phyloP scores from a whole-genome alignment of 139 green algal species.

The Yamagishiella unicocca region DNA sequence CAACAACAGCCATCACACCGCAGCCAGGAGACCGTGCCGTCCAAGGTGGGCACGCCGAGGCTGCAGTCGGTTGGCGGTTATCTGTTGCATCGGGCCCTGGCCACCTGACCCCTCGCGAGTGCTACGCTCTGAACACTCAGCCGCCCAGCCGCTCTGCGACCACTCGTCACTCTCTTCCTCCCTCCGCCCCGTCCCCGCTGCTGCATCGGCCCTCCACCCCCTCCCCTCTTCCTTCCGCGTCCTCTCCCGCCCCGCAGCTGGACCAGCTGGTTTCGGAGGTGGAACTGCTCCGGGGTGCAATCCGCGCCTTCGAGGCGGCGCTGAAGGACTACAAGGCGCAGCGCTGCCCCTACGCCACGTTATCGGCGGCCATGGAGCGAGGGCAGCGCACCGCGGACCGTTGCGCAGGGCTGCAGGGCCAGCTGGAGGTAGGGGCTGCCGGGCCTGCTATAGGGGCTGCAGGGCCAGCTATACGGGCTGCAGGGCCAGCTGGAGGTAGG shows the following conservation, averaged over 20 bases:
- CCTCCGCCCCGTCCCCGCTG: neutral
- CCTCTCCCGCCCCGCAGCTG: constrained; percentile 5
- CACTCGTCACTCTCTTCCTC: neutral
- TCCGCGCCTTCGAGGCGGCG: neutral
- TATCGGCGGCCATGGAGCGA: neutral
- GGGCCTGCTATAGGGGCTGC: too few species aligned
- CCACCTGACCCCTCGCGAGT: too few species aligned
- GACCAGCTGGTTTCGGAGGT: constrained; percentile 1
- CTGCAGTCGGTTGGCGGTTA: too few species aligned
- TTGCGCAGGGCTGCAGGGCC: neutral
- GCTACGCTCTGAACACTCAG: too few species aligned
- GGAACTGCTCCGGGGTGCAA: constrained; percentile 2
- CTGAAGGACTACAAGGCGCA: constrained; percentile 42
- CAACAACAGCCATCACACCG: neutral
- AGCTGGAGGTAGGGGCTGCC: constrained; percentile 36
- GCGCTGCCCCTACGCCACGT: neutral
- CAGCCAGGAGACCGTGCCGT: neutral
- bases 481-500: constrained; percentile 35
- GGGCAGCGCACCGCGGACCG: constrained; percentile 4
- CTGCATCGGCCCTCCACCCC: neutral
- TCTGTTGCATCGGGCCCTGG: too few species aligned
- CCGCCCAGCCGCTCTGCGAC: neutral
- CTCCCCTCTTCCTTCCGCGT: neutral
- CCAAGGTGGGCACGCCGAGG: neutral
- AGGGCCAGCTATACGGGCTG: too few species aligned